Base-by-base conservation (phyloP, 164 flowering plant species). In the Nymphaea thermarum region DNA sequence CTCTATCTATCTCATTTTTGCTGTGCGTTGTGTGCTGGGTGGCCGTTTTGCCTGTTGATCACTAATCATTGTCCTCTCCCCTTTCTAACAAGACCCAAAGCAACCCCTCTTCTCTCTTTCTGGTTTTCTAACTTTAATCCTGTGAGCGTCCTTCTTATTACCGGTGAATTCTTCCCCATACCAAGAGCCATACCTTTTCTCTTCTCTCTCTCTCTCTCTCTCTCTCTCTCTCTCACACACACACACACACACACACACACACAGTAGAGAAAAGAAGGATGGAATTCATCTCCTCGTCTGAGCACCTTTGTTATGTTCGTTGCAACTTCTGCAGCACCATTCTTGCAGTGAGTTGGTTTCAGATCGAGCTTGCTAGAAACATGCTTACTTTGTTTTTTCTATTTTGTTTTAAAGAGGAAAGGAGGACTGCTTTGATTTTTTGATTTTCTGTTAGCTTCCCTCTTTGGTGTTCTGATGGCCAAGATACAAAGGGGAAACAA, bases 241-340 rank as follows among this genome's bases (percentile, higher is more conserved):
- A n/a, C n/a, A n/a, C n/a, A n/a, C n/a, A n/a, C n/a, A n/a, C n/a
- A n/a, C n/a, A n/a, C n/a, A n/a, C n/a, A n/a, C n/a, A n/a, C 36
- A 25, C 36, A 25, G 36, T 25, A 25, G 36, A 76, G 81, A 67
- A 79, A 76, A 63, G 43, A 45, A 10, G 77, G 76, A 83, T 83
- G 87, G 93, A 85, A 42, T 63, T 57, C 64, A 42, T 64, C 71
- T 85, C 83, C 8, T 71, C 83, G 6, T 70, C 93, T 5, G 96
- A 91, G 60, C 96, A 89, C 67, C 80, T 91, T 72, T 91, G 88
- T 83, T 94, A 94, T 62, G 95, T 89, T 68, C 90, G 89, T 15
- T 91, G 98, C 91, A 89, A 84, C 90, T 87, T 85, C 79, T 94
- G 98, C 86, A 81, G 64, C 88, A 94, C 93, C 65, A 83, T 94